Conservation (phyloP, 2,329 filamentous ascomycete genomes). For the Lachnum nothofagi region DNA sequence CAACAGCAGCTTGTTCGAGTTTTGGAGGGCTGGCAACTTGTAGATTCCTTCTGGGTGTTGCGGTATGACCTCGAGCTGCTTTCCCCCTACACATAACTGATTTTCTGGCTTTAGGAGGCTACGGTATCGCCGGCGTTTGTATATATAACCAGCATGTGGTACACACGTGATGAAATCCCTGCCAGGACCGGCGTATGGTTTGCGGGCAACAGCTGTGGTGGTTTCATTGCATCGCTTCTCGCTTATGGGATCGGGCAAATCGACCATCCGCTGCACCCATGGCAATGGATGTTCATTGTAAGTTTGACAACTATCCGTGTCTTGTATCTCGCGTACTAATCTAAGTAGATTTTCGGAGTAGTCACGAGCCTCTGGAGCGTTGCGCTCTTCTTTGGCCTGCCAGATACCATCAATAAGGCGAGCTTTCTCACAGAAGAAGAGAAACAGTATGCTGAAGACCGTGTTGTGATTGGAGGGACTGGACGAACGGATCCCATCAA, state of each 20-base stretch:
- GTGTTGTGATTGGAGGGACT: conserved; percentile 46
- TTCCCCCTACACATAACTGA: not conserved
- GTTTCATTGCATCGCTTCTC: conserved; percentile 46
- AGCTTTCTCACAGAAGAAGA: conserved; percentile 53
- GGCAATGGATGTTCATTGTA: conserved; percentile 52
- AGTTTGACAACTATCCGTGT: not conserved
- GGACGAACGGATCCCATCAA: conserved; percentile 44
- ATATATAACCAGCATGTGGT: conserved; percentile 42
- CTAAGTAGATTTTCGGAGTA: conserved; percentile 40
- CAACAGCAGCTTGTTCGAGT: conserved; percentile 46
- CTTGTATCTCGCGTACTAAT: conserved; percentile 3
- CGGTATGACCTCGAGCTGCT: conserved; percentile 32
- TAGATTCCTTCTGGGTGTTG: conserved; percentile 46
- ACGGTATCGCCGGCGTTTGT: conserved; percentile 51
- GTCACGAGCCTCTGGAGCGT: conserved; percentile 44
- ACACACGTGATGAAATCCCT: conserved; percentile 51
- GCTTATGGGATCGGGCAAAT: conserved; percentile 55
- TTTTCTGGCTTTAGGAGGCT: conserved; percentile 35
- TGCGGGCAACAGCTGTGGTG: conserved; percentile 47
- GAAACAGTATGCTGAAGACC: conserved; percentile 39
- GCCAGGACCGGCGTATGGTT: conserved; percentile 57
- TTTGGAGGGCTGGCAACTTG: conserved; percentile 46
- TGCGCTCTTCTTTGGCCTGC: conserved; percentile 44
- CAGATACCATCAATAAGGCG: conserved; percentile 50
- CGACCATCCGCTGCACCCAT: conserved; percentile 41